phyloP scores from a whole-genome alignment of 345 rosid genomes.

The Eucalyptus cloeziana region DNA sequence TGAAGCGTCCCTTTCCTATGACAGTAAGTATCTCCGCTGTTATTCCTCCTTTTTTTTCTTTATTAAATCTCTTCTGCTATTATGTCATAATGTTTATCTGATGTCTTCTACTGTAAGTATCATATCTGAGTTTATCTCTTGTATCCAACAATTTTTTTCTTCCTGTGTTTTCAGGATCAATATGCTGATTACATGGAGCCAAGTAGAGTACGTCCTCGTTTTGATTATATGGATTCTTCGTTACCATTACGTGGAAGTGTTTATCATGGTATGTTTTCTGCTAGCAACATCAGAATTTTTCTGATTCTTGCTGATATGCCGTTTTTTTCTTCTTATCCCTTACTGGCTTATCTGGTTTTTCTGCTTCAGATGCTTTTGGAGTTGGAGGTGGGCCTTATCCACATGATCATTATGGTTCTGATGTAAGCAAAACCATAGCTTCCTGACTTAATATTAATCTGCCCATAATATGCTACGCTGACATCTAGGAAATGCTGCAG shows the following conservation, averaged over 20 bases:
- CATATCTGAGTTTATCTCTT: not conserved
- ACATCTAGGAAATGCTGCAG: slow-evolving; percentile 13
- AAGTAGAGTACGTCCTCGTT: slow-evolving; percentile 22
- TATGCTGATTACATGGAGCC: slow-evolving; percentile 38
- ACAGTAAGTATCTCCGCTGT: slow-evolving; percentile 2
- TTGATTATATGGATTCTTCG: slow-evolving; percentile 26
- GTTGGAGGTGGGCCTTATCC: slow-evolving; percentile 18
- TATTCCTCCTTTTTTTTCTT: not conserved
- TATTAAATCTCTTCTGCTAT: not conserved
- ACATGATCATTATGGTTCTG: slow-evolving; percentile 28
- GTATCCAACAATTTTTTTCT: not conserved
- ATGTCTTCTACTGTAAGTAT: not conserved
- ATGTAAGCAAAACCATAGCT: slow-evolving; percentile 23
- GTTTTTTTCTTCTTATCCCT: not conserved
- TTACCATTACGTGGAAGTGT: slow-evolving; percentile 19
- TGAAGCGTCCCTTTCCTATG: slow-evolving; percentile 37
- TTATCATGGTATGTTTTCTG: slow-evolving; percentile 21
- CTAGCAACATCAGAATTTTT: not conserved
- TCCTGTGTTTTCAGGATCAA: slow-evolving; percentile 21
- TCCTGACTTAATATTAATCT: not conserved
- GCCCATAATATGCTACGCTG: not conserved
- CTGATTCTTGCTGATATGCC: not conserved
- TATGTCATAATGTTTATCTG: not conserved
- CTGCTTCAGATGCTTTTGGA: slow-evolving; percentile 28
- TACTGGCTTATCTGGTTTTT: not conserved